Percentiles rank a stretch among this genome's conserved stretches.
phyloP scores from a whole-genome alignment of 129 eudicot species.

The Flaveria robusta region DNA sequence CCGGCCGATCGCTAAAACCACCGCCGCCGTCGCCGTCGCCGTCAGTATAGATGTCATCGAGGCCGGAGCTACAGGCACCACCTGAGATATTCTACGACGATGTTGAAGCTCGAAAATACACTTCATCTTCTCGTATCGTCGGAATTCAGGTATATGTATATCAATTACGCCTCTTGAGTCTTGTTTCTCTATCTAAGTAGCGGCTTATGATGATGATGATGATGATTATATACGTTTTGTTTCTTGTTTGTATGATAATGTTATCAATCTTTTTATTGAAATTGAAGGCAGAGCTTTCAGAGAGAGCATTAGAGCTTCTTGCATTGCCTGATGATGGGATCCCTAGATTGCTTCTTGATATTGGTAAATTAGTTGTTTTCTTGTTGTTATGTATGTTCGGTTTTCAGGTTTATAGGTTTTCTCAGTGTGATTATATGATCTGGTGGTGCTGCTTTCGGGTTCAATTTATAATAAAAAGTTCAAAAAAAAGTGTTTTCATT shows the following conservation, averaged over 20 bases:
- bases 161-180: neutral
- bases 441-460: neutral
- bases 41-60: conserved; percentile 48
- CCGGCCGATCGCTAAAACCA: conserved; percentile 9
- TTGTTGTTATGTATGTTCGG: too few relatives aligned
- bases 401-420: too few relatives aligned
- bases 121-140: conserved; percentile 95
- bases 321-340: conserved; percentile 92
- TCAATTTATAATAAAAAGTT: neutral
- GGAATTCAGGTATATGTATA: conserved; percentile 72
- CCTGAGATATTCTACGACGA: conserved; percentile 97
- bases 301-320: conserved; percentile 95
- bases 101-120: conserved; percentile 93
- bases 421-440: too few relatives aligned
- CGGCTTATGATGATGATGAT: neutral
- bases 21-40: neutral
- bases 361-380: conserved; percentile 47
- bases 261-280: neutral
- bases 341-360: conserved; percentile 85
- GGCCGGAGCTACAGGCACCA: conserved; percentile 96
- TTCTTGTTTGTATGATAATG: neutral
- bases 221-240: neutral
- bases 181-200: neutral
- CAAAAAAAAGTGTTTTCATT: neutral
- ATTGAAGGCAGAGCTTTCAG: conserved; percentile 77